Evolutionary conservation across 1,284 basidiomycete genomes (phyloP).

Genomic region (Ganoderma leucocontextum): DNA sequence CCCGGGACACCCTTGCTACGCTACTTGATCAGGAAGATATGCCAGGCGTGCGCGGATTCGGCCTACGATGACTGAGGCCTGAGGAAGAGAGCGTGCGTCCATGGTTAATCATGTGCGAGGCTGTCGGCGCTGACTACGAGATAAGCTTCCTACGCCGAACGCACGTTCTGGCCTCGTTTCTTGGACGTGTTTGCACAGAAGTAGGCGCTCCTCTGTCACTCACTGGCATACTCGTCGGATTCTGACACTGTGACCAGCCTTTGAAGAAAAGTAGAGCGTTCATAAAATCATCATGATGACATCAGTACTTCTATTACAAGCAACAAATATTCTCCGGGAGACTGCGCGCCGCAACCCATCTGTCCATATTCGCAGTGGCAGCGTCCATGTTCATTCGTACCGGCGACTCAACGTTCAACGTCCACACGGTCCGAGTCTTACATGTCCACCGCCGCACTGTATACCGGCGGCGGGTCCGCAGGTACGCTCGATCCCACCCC

Average conservation of each 20-base stretch:
- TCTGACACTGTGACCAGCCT: background rate
- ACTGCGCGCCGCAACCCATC: background rate
- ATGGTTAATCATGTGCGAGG: background rate
- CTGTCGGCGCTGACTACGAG: background rate
- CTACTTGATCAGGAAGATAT: slow-evolving; percentile 40
- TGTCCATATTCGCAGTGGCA: slow-evolving; percentile 1
- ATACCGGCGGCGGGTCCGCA: slow-evolving; percentile 40
- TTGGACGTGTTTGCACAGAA: slow-evolving; percentile 11
- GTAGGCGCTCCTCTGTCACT: background rate
- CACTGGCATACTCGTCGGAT: background rate
- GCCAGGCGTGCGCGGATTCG: slow-evolving; percentile 20
- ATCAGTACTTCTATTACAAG: background rate
- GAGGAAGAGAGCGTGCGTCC: background rate
- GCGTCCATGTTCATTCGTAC: background rate
- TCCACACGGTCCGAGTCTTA: background rate
- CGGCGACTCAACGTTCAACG: slow-evolving; percentile 2
- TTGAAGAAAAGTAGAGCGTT: background rate
- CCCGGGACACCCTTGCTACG: slow-evolving; percentile 35
- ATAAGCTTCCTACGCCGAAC: background rate
- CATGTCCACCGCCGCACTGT: slow-evolving; percentile 28
- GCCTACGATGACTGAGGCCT: background rate
- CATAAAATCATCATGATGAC: background rate
- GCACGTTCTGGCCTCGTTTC: slow-evolving; percentile 18
- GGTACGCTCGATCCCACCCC: slow-evolving; percentile 26
- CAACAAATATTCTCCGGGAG: background rate